Evolutionary conservation across 371 early-diverging fungal genomes (phyloP), one percentile per base, ranked within the genome.

Genomic region (Mortierella sp.): DNA sequence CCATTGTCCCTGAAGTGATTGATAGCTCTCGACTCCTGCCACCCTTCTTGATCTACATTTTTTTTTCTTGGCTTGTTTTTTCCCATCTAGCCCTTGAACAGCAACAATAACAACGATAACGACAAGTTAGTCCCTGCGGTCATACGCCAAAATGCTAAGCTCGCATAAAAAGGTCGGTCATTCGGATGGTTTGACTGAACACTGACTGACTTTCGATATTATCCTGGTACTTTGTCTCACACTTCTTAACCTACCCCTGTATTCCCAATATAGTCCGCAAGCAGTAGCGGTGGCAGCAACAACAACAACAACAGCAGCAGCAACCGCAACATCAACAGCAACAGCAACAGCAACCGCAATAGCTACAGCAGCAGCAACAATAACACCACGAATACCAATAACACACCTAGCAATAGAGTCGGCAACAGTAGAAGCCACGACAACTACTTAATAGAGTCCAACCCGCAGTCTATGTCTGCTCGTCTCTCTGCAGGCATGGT

Each of bases 401-500:
- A 45, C 45, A 45, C 3, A 12, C 12, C 12, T 51, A 9, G 30
- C 28, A 55, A 30, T 24, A 55, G 28, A 10, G 16, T 4, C 24
- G 28, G 9, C 5, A 20, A 20, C 28, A 52, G 62, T 24, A 61
- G 20, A 28, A 55, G 5, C 28, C 28, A 55, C 28, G 28, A 55
- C 55, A 55, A 24, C n/a, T 9, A 55, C 16, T 12, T 28, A 9
- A 24, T 24, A n/a, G 67, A 62, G n/a, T 55, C 35, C 28, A 70
- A 70, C 47, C 71, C 75, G 51, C 61, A 51, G 63, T 73, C 79
- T 0, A 64, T 75, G 58, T 59, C 72, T 26, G 75, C 71, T 28
- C 75, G 80, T 40, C 75, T 72, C 6, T 71, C 68, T 8, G 57
- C 66, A 30, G 80, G 75, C 64, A 75, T 72, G 69, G 64, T 75